Conservation (phyloP, 2,329 filamentous ascomycete genomes). For the Podosphaera aphanis region DNA sequence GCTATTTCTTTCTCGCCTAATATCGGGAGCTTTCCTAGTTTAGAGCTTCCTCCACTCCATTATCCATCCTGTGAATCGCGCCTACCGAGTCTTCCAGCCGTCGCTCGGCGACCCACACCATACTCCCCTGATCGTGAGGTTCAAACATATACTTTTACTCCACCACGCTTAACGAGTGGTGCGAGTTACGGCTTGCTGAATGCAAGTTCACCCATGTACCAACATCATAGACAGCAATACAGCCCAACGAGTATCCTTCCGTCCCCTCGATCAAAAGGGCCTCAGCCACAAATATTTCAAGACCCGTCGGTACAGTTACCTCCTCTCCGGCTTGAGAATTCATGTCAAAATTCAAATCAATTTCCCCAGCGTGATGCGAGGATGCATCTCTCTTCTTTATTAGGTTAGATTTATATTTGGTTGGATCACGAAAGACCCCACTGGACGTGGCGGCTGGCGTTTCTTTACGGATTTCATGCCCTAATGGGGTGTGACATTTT, state of each 20-base stretch:
- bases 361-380: slow-evolving; percentile 11
- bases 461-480: background rate
- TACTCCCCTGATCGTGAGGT: background rate
- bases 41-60: slow-evolving; percentile 14
- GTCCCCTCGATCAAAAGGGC: background rate
- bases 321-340: slow-evolving; percentile 9
- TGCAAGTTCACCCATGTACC: background rate
- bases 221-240: background rate
- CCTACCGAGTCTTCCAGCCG: background rate
- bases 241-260: background rate
- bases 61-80: slow-evolving; percentile 5
- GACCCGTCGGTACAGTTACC: slow-evolving; percentile 10
- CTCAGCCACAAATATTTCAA: background rate
- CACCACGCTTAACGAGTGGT: background rate
- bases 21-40: slow-evolving; percentile 11
- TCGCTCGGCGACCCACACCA: background rate
- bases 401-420: slow-evolving; percentile 7
- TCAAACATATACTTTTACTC: background rate
- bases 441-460: background rate
- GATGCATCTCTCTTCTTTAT: slow-evolving; percentile 15
- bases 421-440: background rate
- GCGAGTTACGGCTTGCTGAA: background rate
- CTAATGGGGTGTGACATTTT: background rate
- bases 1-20: slow-evolving; percentile 35
- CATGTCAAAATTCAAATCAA: slow-evolving; percentile 4